Percentiles rank a stretch among this genome's conserved stretches.
Conservation (phyloP, 306 rosid species). For the Gynostemma pentaphyllum region DNA sequence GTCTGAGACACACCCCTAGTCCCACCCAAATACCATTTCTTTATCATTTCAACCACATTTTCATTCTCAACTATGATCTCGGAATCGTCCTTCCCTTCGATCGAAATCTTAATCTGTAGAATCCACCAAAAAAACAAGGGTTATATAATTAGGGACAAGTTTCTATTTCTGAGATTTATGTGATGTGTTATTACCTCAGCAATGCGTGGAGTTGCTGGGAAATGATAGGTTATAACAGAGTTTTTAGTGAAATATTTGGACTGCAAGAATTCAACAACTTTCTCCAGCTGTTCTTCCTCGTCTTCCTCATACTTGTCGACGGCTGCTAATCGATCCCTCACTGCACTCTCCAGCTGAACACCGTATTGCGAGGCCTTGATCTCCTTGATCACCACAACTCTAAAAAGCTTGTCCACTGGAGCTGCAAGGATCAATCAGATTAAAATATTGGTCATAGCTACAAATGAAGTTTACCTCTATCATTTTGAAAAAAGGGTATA, state of each 20-base stretch:
- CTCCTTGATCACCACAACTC: constrained; percentile 90
- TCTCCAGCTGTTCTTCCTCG: constrained; percentile 75
- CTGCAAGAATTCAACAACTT: constrained; percentile 66
- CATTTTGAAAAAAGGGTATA: background rate
- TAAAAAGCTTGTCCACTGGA: constrained; percentile 57
- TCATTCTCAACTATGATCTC: constrained; percentile 56
- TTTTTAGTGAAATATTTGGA: constrained; percentile 61
- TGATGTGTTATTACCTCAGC: constrained; percentile 49
- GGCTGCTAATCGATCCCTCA: constrained; percentile 85
- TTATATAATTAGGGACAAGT: too few relatives aligned
- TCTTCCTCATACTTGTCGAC: constrained; percentile 95
- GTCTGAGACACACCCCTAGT: constrained; percentile 54
- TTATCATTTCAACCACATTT: constrained; percentile 67
- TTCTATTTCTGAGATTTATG: too few relatives aligned
- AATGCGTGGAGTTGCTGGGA: constrained; percentile 44
- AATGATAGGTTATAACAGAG: constrained; percentile 52
- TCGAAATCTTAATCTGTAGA: constrained; percentile 42
- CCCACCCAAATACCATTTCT: constrained; percentile 92
- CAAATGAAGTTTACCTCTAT: background rate
- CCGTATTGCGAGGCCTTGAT: constrained; percentile 94
- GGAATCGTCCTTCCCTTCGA: constrained; percentile 68
- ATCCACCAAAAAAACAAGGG: background rate
- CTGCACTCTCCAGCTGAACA: constrained; percentile 77
- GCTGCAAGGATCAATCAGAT: constrained; percentile 31
- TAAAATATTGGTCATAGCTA: background rate